A percentile compares a stretch with the other conserved stretches of the same genome.
Conservation (phyloP, 805 yeast species). For the Isabelozyma pseudorhagii region DNA sequence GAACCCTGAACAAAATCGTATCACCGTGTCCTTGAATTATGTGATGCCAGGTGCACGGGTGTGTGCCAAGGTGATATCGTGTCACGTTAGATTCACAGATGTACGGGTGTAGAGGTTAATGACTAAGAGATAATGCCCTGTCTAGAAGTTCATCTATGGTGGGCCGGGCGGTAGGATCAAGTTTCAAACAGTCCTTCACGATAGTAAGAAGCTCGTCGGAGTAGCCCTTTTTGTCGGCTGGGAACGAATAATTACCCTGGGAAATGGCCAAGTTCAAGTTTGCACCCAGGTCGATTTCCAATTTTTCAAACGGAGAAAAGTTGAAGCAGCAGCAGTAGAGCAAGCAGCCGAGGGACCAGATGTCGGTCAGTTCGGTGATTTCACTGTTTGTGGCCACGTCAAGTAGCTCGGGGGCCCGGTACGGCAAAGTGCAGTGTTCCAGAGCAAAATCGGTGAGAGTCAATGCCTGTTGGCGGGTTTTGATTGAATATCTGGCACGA, state of each 20-base stretch:
- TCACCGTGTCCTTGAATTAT: background rate
- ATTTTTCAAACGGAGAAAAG: constrained; percentile 82
- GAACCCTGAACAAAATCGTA: background rate
- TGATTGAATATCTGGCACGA: constrained; percentile 53
- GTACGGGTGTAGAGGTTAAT: background rate
- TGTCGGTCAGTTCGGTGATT: constrained; percentile 73
- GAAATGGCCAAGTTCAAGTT: constrained; percentile 72
- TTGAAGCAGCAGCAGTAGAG: constrained; percentile 75
- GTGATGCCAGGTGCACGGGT: background rate
- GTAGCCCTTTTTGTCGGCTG: constrained; percentile 48
- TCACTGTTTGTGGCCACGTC: constrained; percentile 67
- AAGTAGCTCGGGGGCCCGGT: constrained; percentile 85
- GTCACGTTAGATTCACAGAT: background rate
- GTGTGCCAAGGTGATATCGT: background rate
- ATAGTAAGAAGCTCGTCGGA: constrained; percentile 53
- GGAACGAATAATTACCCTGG: constrained; percentile 61
- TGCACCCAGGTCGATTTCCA: constrained; percentile 79
- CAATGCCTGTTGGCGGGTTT: constrained; percentile 66
- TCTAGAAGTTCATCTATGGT: constrained; percentile 55
- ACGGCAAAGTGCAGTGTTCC: constrained; percentile 82
- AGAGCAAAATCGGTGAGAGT: constrained; percentile 77
- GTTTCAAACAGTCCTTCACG: constrained; percentile 57
- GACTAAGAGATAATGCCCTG: constrained; percentile 37
- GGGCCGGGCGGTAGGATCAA: constrained; percentile 65
- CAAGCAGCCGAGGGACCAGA: constrained; percentile 91